Base-by-base conservation (phyloP, 208 protist species). In the Herpetomonas tarakana region DNA sequence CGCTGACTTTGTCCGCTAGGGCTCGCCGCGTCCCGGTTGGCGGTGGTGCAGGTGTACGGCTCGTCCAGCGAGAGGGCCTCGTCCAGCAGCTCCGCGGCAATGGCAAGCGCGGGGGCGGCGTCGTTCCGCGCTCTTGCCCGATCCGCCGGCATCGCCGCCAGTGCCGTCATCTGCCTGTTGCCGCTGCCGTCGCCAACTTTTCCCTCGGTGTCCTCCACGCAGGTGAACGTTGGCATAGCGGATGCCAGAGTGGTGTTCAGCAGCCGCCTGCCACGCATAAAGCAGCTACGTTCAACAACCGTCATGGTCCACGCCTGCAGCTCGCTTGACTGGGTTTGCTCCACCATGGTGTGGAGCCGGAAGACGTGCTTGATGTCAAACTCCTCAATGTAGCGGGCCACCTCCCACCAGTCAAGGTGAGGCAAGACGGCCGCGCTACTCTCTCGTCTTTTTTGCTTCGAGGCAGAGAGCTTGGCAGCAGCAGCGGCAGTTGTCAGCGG, bases 401-500 rank as follows among this genome's bases (percentile, higher is more conserved):
- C 35, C 14, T 41, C 35, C 35, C 35, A 41, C 35, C 35, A 41
- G 14, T 41, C 35, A 18, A 41, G 14, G 9, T 6, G 14, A 41
- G 35, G 35, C 35, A 41, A 6, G 6, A 18, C 35, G 6, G 35
- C 35, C 6, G 35, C 35, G 35, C 14, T 14, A n/a, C n/a, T n/a
- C n/a, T n/a, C n/a, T n/a, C n/a, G n/a, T n/a, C n/a, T n/a, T n/a
- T n/a, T n/a, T n/a, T n/a, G n/a, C n/a, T n/a, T n/a, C n/a, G n/a
- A n/a, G n/a, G n/a, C n/a, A n/a, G n/a, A n/a, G 14, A 41, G 14
- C 35, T 6, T 18, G 14, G 14, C 6, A 6, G 35, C 35, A 14
- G 35, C 35, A 6, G 35, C 70, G 3, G 58, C n/a, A 58, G 70
- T 71, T 21, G 25, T 54, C 11, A 54, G 50, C 7, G 31, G 28